A percentile compares a stretch with the other conserved stretches of the same genome.
These are phyloP conservation scores for Starmerella powellii DNA, from an alignment of 805 yeast genomes.

Conservation along the genomic window DNA sequence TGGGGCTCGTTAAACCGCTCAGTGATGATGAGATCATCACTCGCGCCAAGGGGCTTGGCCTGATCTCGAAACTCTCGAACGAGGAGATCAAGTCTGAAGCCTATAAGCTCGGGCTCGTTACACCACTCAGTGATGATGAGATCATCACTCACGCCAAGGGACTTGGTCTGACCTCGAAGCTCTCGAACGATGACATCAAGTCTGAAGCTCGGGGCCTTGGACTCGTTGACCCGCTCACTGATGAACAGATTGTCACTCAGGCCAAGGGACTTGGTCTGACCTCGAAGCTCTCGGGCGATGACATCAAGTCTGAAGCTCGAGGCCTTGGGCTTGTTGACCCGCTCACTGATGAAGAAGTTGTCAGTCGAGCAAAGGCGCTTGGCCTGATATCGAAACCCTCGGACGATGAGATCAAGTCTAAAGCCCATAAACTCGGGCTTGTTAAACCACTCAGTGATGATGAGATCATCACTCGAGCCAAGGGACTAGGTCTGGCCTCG, in stretches of 20 bases:
- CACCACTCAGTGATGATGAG: slow-evolving; percentile 6
- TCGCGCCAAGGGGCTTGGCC: slow-evolving; percentile 14
- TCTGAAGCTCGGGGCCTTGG: slow-evolving; percentile 18
- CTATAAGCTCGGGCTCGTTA: slow-evolving; percentile 21
- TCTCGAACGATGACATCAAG: slow-evolving; percentile 14
- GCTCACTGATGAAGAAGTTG: slow-evolving; percentile 6
- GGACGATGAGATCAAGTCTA: slow-evolving; percentile 4
- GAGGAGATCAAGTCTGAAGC: slow-evolving; percentile 18
- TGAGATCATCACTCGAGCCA: background rate
- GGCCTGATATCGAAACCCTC: slow-evolving; percentile 19
- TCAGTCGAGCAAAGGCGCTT: slow-evolving; percentile 2
- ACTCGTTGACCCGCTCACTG: slow-evolving; percentile 7
- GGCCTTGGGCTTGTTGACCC: slow-evolving; percentile 23
- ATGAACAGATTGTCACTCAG: slow-evolving; percentile 33
- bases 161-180: slow-evolving; percentile 11
- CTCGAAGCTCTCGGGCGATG: slow-evolving; percentile 3
- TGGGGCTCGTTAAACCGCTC: slow-evolving; percentile 20
- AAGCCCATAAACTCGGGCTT: slow-evolving; percentile 20
- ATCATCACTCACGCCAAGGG: background rate
- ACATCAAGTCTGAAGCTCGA: slow-evolving; percentile 18
- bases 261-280: slow-evolving; percentile 26
- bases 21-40: slow-evolving; percentile 7
- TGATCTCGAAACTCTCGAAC: slow-evolving; percentile 10
- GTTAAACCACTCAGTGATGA: slow-evolving; percentile 10
- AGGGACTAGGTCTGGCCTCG: slow-evolving; percentile 5